Evolutionary conservation across 2,329 filamentous ascomycete genomes (phyloP).

Genomic region (Byssoonygena ceratinophila): DNA sequence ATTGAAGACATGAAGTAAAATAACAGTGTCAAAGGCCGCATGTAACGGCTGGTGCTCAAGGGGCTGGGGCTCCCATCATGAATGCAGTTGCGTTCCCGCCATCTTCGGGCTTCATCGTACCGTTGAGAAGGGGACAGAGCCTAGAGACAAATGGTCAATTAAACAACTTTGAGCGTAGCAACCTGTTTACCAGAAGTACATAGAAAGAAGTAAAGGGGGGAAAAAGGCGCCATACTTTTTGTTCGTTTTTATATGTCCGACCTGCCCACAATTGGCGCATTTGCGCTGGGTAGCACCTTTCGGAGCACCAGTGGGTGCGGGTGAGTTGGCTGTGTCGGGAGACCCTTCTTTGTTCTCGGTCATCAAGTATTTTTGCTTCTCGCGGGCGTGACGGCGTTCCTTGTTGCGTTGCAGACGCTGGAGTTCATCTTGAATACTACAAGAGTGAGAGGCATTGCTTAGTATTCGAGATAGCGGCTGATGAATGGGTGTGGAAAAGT

Average conservation of each 20-base stretch:
- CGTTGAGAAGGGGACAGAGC: conserved; percentile 75
- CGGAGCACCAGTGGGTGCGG: conserved; percentile 33
- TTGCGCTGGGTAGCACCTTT: conserved; percentile 64
- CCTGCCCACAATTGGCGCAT: conserved; percentile 93
- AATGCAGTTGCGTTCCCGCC: conserved; percentile 39
- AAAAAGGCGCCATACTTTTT: conserved; percentile 59
- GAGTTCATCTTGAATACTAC: conserved; percentile 61
- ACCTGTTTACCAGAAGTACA: not conserved
- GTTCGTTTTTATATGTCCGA: conserved; percentile 98
- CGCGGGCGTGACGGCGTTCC: conserved; percentile 76
- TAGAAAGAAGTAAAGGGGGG: not conserved
- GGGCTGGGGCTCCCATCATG: conserved; percentile 35
- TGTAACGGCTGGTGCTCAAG: not conserved
- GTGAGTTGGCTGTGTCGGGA: conserved; percentile 37
- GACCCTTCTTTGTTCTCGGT: conserved; percentile 32
- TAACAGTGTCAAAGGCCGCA: not conserved
- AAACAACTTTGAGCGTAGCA: conserved; percentile 14
- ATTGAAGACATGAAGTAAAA: not conserved
- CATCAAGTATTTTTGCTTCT: conserved; percentile 66
- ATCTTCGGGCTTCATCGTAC: conserved; percentile 56
- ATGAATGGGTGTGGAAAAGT: conserved; percentile 6
- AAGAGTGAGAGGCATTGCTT: conserved; percentile 17
- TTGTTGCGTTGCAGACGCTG: conserved; percentile 82
- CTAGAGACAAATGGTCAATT: conserved; percentile 37
- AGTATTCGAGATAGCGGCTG: conserved; percentile 1